Evolutionary conservation across 1,139 yeast genomes (phyloP), one percentile per base, ranked within the genome.

Genomic region (Sugiyamaella novakii): DNA sequence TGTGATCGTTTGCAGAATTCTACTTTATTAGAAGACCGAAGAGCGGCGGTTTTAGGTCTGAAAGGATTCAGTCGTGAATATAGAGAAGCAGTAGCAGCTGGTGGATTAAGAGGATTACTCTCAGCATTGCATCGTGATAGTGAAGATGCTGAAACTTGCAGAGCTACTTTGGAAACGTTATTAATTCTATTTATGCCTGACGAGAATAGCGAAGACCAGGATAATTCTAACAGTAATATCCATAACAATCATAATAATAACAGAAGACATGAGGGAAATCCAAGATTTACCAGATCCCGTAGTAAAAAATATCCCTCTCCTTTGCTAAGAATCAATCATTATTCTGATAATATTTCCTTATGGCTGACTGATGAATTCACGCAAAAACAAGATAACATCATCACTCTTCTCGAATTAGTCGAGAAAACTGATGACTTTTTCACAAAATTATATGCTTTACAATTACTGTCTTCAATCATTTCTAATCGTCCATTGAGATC

Each of bases 331-430:
- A 22, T 18, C 3, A 28, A 43, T 28, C 35, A 36, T 21, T 19
- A 64, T 6, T 64, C 69, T 25, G 78, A 80, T 12, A 97, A 92
- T 62, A 87, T 94, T 58, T 87, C 96, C 0, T 71, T 89, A 54
- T 91, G 97, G 96, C 85, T 94, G 35, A 89, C 98, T 0, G 98
- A 94, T 68, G 98, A 89, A 58, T 74, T 94, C 59, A 86, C 92
- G 1, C 94, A 65, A 60, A 65, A 68, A 41, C 68, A 75, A 33
- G 83, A 80, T 25, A 76, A 81, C 24, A 73, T 92, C 37, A 74
- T 77, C 19, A 68, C 79, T 3, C 68, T 89, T 43, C 70, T 88
- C 24, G 78, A 79, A 17, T 72, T 86, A 3, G 64, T 82, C 22
- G 78, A 79, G 44, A 75, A 77, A 28, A 37, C 53, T 10, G 91